A percentile compares a stretch with the other conserved stretches of the same genome.
Evolutionary conservation across 2,329 filamentous ascomycete species (phyloP).

Genomic region (Escovopsis sp.): DNA sequence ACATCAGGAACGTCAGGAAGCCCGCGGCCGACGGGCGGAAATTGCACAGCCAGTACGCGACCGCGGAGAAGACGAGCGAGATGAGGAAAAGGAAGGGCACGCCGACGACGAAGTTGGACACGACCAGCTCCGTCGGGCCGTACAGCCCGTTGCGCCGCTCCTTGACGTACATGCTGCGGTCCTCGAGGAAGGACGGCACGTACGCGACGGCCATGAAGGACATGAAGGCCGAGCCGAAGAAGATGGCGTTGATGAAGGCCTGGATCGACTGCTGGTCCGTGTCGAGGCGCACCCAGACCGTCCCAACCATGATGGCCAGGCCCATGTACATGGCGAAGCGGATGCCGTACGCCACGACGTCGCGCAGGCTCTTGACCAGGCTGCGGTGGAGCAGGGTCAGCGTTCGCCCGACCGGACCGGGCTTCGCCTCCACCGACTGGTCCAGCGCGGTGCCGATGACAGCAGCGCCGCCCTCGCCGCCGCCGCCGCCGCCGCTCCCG

Average conservation of each 20-base stretch:
- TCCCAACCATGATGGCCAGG: constrained; percentile 76
- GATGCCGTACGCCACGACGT: constrained; percentile 73
- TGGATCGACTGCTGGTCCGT: constrained; percentile 60
- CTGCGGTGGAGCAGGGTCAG: constrained; percentile 59
- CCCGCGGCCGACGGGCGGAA: constrained; percentile 49
- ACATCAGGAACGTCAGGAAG: constrained; percentile 69
- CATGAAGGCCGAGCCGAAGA: constrained; percentile 63
- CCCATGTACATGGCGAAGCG: constrained; percentile 65
- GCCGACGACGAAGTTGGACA: constrained; percentile 72
- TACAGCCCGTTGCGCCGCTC: constrained; percentile 74
- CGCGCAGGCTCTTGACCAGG: constrained; percentile 72
- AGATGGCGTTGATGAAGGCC: constrained; percentile 69
- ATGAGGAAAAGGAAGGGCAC: constrained; percentile 72
- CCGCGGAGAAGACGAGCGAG: constrained; percentile 55
- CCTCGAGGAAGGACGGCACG: constrained; percentile 50
- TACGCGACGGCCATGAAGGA: constrained; percentile 76
- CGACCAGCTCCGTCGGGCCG: constrained; percentile 54
- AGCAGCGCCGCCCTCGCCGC: constrained; percentile 2
- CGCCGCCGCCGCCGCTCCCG: too few species aligned
- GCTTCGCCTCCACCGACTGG: constrained; percentile 8
- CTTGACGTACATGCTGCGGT: constrained; percentile 24
- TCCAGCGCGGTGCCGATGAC: constrained; percentile 7
- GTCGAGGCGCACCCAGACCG: constrained; percentile 63
- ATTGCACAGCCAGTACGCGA: constrained; percentile 69
- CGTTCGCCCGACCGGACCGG: constrained; percentile 33